Percentiles rank a stretch among this genome's conserved stretches.
Conservation (phyloP, 2,329 filamentous ascomycete genomes). For the Talaromyces islandicus region DNA sequence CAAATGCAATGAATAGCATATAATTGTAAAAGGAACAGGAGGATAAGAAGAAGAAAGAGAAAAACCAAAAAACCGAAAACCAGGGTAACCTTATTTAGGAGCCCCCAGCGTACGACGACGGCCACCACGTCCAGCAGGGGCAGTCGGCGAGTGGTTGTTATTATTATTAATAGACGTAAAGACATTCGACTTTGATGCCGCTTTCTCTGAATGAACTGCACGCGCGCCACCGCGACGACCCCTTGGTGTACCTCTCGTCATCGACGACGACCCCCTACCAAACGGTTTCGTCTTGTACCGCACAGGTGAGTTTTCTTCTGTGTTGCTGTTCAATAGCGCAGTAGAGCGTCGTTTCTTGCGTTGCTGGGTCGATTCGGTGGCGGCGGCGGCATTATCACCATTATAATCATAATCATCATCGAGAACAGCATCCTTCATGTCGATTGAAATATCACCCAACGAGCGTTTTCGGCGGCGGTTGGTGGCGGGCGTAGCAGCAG, state of each 20-base stretch:
- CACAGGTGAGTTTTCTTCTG: background rate
- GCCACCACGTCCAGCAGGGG: background rate
- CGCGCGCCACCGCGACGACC: background rate
- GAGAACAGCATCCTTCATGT: conserved; percentile 1
- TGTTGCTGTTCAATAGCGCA: background rate
- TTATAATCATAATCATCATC: background rate
- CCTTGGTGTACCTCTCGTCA: conserved; percentile 1
- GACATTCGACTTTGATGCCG: background rate
- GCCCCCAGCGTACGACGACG: conserved; percentile 1
- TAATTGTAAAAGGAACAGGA: background rate
- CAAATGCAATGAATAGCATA: background rate
- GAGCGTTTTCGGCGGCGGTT: conserved; percentile 7
- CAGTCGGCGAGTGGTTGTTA: background rate
- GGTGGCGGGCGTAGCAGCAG: conserved; percentile 4
- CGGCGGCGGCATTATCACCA: background rate
- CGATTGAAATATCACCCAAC: background rate
- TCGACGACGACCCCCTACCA: background rate
- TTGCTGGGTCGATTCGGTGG: background rate
- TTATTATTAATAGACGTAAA: background rate
- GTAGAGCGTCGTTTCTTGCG: conserved; percentile 8
- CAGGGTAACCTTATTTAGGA: background rate
- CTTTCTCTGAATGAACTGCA: background rate
- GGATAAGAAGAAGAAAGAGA: background rate
- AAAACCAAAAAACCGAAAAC: background rate
- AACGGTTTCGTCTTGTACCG: conserved; percentile 3